These are phyloP conservation scores for Prototheca stagnorum DNA, from an alignment of 163 green algal genomes.

Conservation along the genomic window DNA sequence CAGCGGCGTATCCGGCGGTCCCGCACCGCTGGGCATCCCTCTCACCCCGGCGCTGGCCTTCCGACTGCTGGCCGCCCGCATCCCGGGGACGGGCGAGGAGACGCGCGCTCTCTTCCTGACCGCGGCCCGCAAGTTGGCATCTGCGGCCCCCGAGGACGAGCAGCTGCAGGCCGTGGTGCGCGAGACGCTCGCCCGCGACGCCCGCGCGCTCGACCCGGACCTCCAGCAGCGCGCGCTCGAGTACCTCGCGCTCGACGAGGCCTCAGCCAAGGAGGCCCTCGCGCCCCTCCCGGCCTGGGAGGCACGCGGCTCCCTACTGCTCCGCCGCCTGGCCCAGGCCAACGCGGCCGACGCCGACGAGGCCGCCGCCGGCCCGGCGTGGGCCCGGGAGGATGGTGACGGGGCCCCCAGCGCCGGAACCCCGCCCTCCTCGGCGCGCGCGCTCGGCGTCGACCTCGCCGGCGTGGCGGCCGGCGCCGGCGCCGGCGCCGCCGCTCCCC, in stretches of 20 bases:
- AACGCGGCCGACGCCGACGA: conserved; percentile 36
- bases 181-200: conserved; percentile 20
- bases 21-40: too few species aligned
- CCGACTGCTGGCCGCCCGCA: too few species aligned
- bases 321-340: conserved; percentile 50
- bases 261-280: conserved; percentile 16
- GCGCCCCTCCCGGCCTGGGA: conserved; percentile 75
- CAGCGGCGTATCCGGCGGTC: too few species aligned
- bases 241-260: conserved; percentile 34
- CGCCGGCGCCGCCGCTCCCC: not conserved
- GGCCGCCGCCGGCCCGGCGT: conserved; percentile 20
- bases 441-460: not conserved
- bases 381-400: conserved; percentile 9
- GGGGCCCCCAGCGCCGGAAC: not conserved
- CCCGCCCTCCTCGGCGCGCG: not conserved
- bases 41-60: too few species aligned
- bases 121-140: conserved; percentile 69
- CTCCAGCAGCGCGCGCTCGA: conserved; percentile 90
- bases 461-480: conserved; percentile 2
- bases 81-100: too few species aligned
- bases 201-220: conserved; percentile 57
- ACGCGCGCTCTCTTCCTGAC: conserved; percentile 71
- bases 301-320: conserved; percentile 56
- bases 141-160: conserved; percentile 39
- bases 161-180: conserved; percentile 35